Evolutionary conservation across 2,329 filamentous ascomycete species (phyloP), one percentile per base, ranked within the genome.

Genomic region (Arthrobotrys entomopaga): DNA sequence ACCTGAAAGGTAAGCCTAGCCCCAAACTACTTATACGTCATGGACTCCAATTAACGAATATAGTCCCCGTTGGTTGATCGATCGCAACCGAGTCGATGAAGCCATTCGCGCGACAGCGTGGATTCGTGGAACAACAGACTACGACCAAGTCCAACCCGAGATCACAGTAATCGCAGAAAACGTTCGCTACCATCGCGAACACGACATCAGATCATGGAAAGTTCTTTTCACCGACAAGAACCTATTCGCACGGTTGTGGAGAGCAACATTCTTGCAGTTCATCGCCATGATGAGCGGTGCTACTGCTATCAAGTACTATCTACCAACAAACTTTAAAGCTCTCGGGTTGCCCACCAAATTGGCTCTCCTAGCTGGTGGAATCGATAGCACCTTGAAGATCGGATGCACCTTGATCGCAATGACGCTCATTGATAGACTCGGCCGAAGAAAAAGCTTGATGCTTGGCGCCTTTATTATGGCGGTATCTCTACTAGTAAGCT

Each of bases 231-330:
- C 81, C 2, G 81, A 86, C 29, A 79, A 80, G 13, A 80, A 82
- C 11, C 80, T 88, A 0, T 85, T 85, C 77, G 82, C 83, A 13
- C 82, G 86, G 0, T 81, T 88, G 13, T 88, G 86, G 87, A 83
- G 86, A 16, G 85, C 86, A 0, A 83, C 85, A 0, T 80, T 87
- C 0, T 81, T 88, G 3, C 86, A 87, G 78, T 87, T 88, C 79
- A 85, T 88, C 84, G 84, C 85, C 0, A 85, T 87, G 76, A 86
- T 87, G 84, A 87, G 85, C 76, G 86, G 86, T 19, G 85, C 86
- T 13, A 85, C 86, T 0, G 86, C 85, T 1, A 87, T 88, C 82
- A 87, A 88, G 77, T 87, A 88, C 77, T 87, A 87, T 76, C 82
- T 88, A 0, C 86, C 86, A 0, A 84, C 83, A 0, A 84, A 87